Evolutionary conservation across 2,329 filamentous ascomycete species (phyloP).

Genomic region (Ophiostoma pallidulum): DNA sequence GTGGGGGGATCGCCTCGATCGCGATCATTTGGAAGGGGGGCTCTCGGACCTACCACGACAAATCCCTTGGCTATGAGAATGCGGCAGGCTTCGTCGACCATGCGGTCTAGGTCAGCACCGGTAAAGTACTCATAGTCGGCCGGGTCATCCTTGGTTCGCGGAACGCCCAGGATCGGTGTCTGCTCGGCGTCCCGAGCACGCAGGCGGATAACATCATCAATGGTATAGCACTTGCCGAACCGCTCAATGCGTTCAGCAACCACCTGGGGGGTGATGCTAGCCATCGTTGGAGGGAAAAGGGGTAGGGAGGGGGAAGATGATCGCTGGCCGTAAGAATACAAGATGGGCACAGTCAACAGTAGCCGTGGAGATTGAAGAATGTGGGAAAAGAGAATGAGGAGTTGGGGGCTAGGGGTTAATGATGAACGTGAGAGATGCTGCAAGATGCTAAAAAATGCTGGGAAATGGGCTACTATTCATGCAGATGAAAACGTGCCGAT

Average conservation of each 20-base stretch:
- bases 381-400: too few species aligned
- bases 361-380: too few species aligned
- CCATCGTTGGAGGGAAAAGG: constrained; percentile 16
- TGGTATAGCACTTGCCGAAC: constrained; percentile 30
- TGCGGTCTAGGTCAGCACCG: constrained; percentile 29
- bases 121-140: constrained; percentile 32
- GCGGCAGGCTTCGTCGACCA: constrained; percentile 29
- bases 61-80: constrained; percentile 25
- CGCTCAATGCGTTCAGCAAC: constrained; percentile 22
- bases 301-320: background rate
- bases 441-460: too few species aligned
- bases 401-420: too few species aligned
- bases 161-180: constrained; percentile 32
- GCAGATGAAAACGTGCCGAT: too few species aligned
- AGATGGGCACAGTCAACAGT: too few species aligned
- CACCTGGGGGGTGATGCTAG: constrained; percentile 20
- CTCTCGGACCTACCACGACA: constrained; percentile 16
- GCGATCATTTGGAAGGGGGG: too few species aligned
- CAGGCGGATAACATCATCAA: constrained; percentile 33
- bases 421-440: background rate
- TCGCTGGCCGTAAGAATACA: too few species aligned
- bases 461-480: too few species aligned
- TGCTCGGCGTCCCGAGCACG: constrained; percentile 30
- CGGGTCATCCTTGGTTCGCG: constrained; percentile 23
- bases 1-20: too few species aligned